Evolutionary conservation across 179 eudicot genomes (phyloP).

Genomic region (Heliamphora pulchella): DNA sequence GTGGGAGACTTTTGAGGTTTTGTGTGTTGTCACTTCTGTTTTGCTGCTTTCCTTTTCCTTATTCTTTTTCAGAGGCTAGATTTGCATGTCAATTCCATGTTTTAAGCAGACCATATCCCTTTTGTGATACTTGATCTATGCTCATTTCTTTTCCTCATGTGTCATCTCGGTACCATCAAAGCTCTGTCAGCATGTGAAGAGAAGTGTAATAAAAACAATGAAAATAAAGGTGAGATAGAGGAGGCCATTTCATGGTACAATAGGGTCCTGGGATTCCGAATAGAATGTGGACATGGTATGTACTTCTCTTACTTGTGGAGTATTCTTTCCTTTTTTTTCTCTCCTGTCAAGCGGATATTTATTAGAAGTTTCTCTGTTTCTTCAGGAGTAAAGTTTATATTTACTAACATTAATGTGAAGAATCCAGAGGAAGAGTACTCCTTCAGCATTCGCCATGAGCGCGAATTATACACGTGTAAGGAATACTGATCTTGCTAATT

Average conservation of each 20-base stretch:
- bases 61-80: background rate
- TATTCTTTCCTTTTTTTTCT: background rate
- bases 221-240: conserved; percentile 43
- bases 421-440: conserved; percentile 60
- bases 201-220: conserved; percentile 34
- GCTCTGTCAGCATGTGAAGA: conserved; percentile 60
- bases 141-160: conserved; percentile 1
- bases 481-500: conserved; percentile 8
- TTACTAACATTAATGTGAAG: conserved; percentile 47
- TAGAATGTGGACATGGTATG: conserved; percentile 83
- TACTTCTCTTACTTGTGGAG: conserved; percentile 11
- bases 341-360: conserved; percentile 4
- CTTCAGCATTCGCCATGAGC: conserved; percentile 64
- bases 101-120: background rate
- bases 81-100: background rate
- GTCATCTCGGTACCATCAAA: conserved; percentile 22
- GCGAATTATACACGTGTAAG: conserved; percentile 67
- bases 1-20: background rate
- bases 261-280: conserved; percentile 71
- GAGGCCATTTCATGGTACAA: conserved; percentile 85
- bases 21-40: background rate
- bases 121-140: conserved; percentile 6
- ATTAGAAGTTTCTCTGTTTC: conserved; percentile 13
- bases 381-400: conserved; percentile 75
- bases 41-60: background rate